Base-by-base conservation (phyloP, 768 basidiomycete genomes). In the Inosperma sp. region DNA sequence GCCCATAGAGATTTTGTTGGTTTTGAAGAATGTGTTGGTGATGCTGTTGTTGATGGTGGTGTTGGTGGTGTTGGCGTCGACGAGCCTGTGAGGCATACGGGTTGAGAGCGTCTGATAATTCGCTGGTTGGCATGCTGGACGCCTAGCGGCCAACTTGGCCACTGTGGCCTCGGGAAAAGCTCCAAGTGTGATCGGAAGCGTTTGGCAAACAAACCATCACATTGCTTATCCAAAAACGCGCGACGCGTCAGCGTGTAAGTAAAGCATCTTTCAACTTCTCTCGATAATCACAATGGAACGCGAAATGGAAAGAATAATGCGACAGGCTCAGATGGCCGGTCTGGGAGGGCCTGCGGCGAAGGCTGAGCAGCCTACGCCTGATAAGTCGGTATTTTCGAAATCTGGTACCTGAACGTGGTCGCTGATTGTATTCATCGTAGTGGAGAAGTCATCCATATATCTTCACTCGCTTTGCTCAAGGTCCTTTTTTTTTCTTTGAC, bases 401-500 rank as follows among this genome's bases (percentile, higher is more conserved):
- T 50, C 52, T 12, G 23, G 14, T 16, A 23, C 26, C 27, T 34
- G 37, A 45, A 41, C 39, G 17, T 52, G 31, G 19, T 58, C 44
- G 50, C 49, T 37, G 31, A 31, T 48, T 14, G 16, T 34, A 49
- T 57, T 49, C 33, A 46, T 56, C 55, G 5, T 19, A 93, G 89
- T 64, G 90, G 90, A 66, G 90, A 93, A 73, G 88, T 91, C 62
- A 94, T 98, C 56, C 93, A 97, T 69, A 98, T 99, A 62, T 96
- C 93, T 14, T 94, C 93, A 7, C 73, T 99, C 2, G 96, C 96
- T n/a, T 76, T 99, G 13, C 76, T 99, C 45, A 99, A 99, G 83
- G 95, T 89, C 31, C 42, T 74, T 53, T 31, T 30, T 16, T n/a
- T 36, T 22, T 23, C 30, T 35, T 25, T 7, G 27, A 30, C 31